Conservation (phyloP, 2,329 filamentous ascomycete genomes). For the Seiridium unicorne region DNA sequence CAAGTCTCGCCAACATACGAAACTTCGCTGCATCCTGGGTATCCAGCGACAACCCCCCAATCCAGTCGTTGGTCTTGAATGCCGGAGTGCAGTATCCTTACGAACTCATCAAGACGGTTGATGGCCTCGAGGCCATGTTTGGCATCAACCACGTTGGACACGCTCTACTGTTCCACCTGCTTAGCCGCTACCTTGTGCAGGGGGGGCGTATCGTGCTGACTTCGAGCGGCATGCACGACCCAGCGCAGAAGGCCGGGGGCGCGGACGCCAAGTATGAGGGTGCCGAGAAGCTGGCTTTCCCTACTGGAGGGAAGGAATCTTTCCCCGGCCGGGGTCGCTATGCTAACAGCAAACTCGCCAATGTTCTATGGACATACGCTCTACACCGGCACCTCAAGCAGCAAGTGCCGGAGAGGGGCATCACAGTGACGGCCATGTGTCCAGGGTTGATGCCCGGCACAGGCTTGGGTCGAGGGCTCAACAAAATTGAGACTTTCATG, state of each 20-base stretch:
- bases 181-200: conserved; percentile 35
- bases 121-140: conserved; percentile 48
- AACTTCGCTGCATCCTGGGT: conserved; percentile 36
- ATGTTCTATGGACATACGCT: conserved; percentile 47
- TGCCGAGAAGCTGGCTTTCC: conserved; percentile 43
- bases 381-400: conserved; percentile 33
- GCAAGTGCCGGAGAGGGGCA: conserved; percentile 14
- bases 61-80: conserved; percentile 45
- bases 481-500: conserved; percentile 25
- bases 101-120: conserved; percentile 28
- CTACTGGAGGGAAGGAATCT: conserved; percentile 24
- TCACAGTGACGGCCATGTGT: conserved; percentile 41
- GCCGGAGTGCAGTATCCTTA: conserved; percentile 44
- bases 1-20: conserved; percentile 36
- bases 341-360: conserved; percentile 42
- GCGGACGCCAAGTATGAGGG: conserved; percentile 34
- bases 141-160: conserved; percentile 49
- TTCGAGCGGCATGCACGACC: conserved; percentile 45
- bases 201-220: conserved; percentile 43
- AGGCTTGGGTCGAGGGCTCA: conserved; percentile 34
- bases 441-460: conserved; percentile 49
- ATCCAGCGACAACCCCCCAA: conserved; percentile 33
- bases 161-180: conserved; percentile 46
- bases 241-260: conserved; percentile 34
- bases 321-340: conserved; percentile 37